A percentile compares a stretch with the other conserved stretches of the same genome.
Evolutionary conservation across 805 yeast species (phyloP).

Genomic region (Metschnikowia bowlesiae): DNA sequence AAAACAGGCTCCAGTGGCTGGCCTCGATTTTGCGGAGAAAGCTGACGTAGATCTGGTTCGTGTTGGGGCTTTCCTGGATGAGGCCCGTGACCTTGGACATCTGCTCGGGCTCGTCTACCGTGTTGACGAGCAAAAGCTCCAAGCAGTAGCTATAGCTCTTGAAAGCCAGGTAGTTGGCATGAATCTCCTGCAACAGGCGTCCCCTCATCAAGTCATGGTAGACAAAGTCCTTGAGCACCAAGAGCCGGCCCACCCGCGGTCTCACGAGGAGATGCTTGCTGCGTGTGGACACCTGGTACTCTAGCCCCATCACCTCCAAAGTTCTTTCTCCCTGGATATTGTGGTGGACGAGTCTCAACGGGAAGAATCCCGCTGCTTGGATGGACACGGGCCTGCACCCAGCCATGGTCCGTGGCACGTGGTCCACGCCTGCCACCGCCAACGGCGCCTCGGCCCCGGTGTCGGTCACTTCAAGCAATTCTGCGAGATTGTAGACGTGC

Average conservation of each 20-base stretch:
- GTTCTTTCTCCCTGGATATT: conserved; percentile 11
- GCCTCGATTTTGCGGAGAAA: conserved; percentile 59
- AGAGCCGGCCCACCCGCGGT: conserved; percentile 33
- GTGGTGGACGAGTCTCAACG: conserved; percentile 8
- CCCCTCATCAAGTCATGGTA: conserved; percentile 38
- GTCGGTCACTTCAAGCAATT: conserved; percentile 21
- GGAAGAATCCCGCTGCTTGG: conserved; percentile 4
- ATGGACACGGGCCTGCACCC: not conserved
- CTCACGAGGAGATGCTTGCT: conserved; percentile 28
- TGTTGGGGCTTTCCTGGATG: conserved; percentile 14
- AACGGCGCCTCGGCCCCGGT: not conserved
- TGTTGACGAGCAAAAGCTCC: conserved; percentile 44
- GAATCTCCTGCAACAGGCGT: conserved; percentile 23
- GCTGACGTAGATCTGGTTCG: conserved; percentile 41
- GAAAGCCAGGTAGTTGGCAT: conserved; percentile 35
- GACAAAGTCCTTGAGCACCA: conserved; percentile 44
- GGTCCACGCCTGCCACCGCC: not conserved
- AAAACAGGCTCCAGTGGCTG: conserved; percentile 50
- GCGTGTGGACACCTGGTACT: conserved; percentile 27
- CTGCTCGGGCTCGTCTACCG: conserved; percentile 10
- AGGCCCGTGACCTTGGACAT: conserved; percentile 14
- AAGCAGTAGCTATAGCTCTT: conserved; percentile 45
- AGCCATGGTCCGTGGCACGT: not conserved
- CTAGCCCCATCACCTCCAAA: conserved; percentile 41
- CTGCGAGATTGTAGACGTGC: conserved; percentile 25